These are phyloP conservation scores for Xerocomus alliaceus DNA, from an alignment of 1,284 basidiomycete genomes.

Conservation along the genomic window DNA sequence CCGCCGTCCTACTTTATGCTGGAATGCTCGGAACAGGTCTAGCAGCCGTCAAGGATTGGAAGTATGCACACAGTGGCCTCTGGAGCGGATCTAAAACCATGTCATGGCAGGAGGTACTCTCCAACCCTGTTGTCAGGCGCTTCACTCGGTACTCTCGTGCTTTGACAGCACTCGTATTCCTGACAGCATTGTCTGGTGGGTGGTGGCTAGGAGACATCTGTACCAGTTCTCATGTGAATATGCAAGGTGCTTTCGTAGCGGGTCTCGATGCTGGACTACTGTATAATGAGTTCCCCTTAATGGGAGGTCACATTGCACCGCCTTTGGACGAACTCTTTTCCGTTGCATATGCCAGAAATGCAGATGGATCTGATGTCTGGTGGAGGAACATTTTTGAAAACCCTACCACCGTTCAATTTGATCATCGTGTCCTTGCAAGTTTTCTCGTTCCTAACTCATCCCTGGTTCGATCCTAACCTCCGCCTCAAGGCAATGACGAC, in stretches of 20 bases:
- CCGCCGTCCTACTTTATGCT: slow-evolving; percentile 89
- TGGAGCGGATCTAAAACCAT: slow-evolving; percentile 54
- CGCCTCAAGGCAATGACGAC: slow-evolving; percentile 80
- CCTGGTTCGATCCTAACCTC: background rate
- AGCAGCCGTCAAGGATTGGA: slow-evolving; percentile 82
- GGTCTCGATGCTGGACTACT: slow-evolving; percentile 95
- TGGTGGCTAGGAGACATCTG: slow-evolving; percentile 16
- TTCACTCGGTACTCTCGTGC: slow-evolving; percentile 69
- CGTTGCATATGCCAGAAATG: slow-evolving; percentile 70
- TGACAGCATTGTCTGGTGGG: slow-evolving; percentile 89
- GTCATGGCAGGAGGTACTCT: slow-evolving; percentile 60
- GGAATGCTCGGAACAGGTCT: slow-evolving; percentile 91
- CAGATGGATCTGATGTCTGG: slow-evolving; percentile 78
- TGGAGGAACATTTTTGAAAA: slow-evolving; percentile 97
- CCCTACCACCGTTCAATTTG: slow-evolving; percentile 96
- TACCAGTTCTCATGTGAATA: slow-evolving; percentile 12
- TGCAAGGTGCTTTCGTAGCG: slow-evolving; percentile 92
- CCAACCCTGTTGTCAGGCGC: slow-evolving; percentile 60
- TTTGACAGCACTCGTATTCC: slow-evolving; percentile 79
- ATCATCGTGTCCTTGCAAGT: slow-evolving; percentile 89
- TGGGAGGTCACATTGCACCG: slow-evolving; percentile 90
- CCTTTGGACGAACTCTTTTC: slow-evolving; percentile 87
- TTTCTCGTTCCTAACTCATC: background rate
- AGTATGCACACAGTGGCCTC: slow-evolving; percentile 58
- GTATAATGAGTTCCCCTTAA: slow-evolving; percentile 98